Conservation (phyloP, 2,329 filamentous ascomycete genomes). For the Colletotrichum somersetense region DNA sequence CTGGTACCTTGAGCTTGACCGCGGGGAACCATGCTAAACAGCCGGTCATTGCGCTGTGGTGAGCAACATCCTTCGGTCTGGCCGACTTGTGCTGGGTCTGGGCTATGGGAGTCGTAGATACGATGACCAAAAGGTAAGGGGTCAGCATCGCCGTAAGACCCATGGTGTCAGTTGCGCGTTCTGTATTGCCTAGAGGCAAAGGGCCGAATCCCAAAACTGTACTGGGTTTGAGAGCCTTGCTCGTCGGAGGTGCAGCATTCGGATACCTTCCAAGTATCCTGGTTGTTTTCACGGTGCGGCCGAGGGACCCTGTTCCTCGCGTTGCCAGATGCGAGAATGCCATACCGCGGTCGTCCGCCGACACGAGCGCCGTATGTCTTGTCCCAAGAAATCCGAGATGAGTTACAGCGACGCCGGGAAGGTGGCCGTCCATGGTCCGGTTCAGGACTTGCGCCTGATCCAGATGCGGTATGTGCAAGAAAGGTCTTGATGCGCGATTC, state of each 20-base stretch:
- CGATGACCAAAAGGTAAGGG: slow-evolving; percentile 94
- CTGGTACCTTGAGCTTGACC: slow-evolving; percentile 86
- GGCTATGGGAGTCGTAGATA: slow-evolving; percentile 95
- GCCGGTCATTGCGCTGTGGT: slow-evolving; percentile 92
- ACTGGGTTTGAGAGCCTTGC: slow-evolving; percentile 86
- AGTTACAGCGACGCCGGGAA: slow-evolving; percentile 81
- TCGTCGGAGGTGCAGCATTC: slow-evolving; percentile 70
- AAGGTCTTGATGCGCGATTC: slow-evolving; percentile 82
- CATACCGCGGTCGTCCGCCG: slow-evolving; percentile 95
- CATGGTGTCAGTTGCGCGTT: slow-evolving; percentile 87
- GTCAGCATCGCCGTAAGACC: slow-evolving; percentile 96
- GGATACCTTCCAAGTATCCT: slow-evolving; percentile 94
- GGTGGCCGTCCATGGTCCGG: slow-evolving; percentile 83
- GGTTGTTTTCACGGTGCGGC: slow-evolving; percentile 87
- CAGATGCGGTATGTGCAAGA: slow-evolving; percentile 86
- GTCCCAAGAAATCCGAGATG: slow-evolving; percentile 97
- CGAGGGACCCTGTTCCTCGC: slow-evolving; percentile 87
- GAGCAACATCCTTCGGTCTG: slow-evolving; percentile 88
- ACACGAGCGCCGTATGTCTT: slow-evolving; percentile 92
- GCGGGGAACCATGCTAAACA: slow-evolving; percentile 98
- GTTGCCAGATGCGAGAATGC: slow-evolving; percentile 97
- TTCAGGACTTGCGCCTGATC: slow-evolving; percentile 74
- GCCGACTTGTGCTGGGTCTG: slow-evolving; percentile 96
- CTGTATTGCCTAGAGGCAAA: slow-evolving; percentile 92
- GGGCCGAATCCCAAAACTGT: slow-evolving; percentile 93